Conservation (phyloP, 2,329 filamentous ascomycete species). For the Dichotomopilus funicola region DNA sequence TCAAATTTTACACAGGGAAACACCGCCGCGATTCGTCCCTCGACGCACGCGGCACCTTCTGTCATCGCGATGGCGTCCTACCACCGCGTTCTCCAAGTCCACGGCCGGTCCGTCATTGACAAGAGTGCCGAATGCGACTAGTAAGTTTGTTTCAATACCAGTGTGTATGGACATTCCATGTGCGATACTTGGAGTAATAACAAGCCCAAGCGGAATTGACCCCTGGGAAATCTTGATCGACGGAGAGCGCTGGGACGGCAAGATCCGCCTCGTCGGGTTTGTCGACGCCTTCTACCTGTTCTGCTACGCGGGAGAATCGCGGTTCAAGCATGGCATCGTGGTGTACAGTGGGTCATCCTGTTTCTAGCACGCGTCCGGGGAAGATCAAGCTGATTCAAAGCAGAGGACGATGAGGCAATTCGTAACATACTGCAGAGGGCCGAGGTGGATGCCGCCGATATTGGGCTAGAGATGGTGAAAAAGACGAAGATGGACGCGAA, state of each 20-base stretch:
- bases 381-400: not conserved
- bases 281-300: constrained; percentile 31
- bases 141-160: constrained; percentile 14
- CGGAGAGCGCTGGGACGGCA: constrained; percentile 28
- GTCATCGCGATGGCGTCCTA: constrained; percentile 27
- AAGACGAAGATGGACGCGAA: constrained; percentile 13
- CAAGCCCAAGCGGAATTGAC: constrained; percentile 26
- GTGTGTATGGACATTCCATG: too few relatives aligned
- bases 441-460: constrained; percentile 11
- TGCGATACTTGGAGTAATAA: not conserved
- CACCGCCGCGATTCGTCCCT: not conserved
- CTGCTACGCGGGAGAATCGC: constrained; percentile 27
- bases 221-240: constrained; percentile 31
- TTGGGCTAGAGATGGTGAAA: constrained; percentile 21
- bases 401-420: constrained; percentile 27
- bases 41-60: not conserved
- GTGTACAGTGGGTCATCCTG: constrained; percentile 7
- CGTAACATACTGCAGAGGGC: constrained; percentile 9
- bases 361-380: too few relatives aligned
- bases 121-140: constrained; percentile 29
- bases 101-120: constrained; percentile 27
- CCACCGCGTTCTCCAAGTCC: constrained; percentile 28
- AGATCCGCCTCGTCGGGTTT: constrained; percentile 30
- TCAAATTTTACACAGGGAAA: not conserved
- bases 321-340: constrained; percentile 28